These are phyloP conservation scores for Fusarium beomiforme DNA, from an alignment of 2,329 filamentous ascomycete genomes.

Conservation along the genomic window DNA sequence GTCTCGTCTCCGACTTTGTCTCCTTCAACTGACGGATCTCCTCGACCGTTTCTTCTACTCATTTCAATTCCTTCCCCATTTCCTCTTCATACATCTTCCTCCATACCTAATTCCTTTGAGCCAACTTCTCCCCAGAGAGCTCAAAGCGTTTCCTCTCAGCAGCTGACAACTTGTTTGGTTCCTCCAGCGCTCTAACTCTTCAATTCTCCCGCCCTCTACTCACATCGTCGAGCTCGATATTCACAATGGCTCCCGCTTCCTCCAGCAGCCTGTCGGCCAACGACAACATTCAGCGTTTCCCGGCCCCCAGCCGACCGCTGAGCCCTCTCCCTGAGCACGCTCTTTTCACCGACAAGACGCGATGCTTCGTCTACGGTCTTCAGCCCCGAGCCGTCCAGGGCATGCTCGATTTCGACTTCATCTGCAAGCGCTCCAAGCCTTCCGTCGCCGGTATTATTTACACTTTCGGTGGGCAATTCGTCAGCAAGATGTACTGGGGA, in stretches of 20 bases:
- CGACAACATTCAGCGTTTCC: slow-evolving; percentile 98
- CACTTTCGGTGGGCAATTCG: slow-evolving; percentile 99
- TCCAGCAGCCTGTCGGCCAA: slow-evolving; percentile 77
- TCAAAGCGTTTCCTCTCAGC: slow-evolving; percentile 39
- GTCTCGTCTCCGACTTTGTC: slow-evolving; percentile 22
- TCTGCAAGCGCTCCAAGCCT: slow-evolving; percentile 97
- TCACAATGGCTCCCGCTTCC: slow-evolving; percentile 65
- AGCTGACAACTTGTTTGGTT: slow-evolving; percentile 40
- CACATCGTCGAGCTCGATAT: slow-evolving; percentile 39
- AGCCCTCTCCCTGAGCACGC: slow-evolving; percentile 89
- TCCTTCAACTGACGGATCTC: slow-evolving; percentile 41
- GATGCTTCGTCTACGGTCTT: slow-evolving; percentile 99
- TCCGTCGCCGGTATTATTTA: slow-evolving; percentile 99
- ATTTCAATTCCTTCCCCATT: slow-evolving; percentile 31
- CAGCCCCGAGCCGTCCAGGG: slow-evolving; percentile 93
- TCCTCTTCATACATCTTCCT: slow-evolving; percentile 36
- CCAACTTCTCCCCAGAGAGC: slow-evolving; percentile 36
- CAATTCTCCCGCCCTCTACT: slow-evolving; percentile 23
- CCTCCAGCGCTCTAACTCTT: slow-evolving; percentile 33
- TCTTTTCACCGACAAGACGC: slow-evolving; percentile 98
- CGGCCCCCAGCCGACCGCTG: slow-evolving; percentile 88
- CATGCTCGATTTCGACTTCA: slow-evolving; percentile 99
- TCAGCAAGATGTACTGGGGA: slow-evolving; percentile 99
- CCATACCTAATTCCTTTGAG: slow-evolving; percentile 45
- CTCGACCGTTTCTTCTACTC: slow-evolving; percentile 37